Percentiles rank a stretch among this genome's conserved stretches.
Evolutionary conservation across 495 filamentous ascomycete species (phyloP).

Genomic region (Penicillium malachiteum): DNA sequence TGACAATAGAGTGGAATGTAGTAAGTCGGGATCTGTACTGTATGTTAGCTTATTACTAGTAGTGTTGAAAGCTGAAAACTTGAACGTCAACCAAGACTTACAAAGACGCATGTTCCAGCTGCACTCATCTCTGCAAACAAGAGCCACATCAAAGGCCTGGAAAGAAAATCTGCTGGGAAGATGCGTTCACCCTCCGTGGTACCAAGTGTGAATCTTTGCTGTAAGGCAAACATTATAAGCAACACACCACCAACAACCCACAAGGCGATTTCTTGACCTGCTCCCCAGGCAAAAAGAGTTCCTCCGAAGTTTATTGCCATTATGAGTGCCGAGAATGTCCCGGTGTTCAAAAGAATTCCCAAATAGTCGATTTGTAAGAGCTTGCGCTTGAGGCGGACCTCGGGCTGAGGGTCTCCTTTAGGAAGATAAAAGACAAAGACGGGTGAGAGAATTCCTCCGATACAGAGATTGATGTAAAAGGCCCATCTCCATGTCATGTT

Average conservation of each 20-base stretch:
- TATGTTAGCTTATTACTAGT: background rate
- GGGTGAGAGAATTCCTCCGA: conserved; percentile 53
- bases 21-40: conserved; percentile 27
- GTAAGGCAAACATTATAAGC: conserved; percentile 45
- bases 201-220: conserved; percentile 52
- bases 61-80: background rate
- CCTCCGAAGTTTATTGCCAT: conserved; percentile 60
- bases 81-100: conserved; percentile 1
- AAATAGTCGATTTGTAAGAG: conserved; percentile 37
- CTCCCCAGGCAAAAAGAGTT: conserved; percentile 51
- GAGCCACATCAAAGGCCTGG: conserved; percentile 27
- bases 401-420: conserved; percentile 41
- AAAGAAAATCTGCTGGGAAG: conserved; percentile 51
- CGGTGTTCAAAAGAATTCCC: conserved; percentile 36
- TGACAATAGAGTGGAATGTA: conserved; percentile 58
- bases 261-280: conserved; percentile 51
- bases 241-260: conserved; percentile 54
- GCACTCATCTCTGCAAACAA: conserved; percentile 27
- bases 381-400: conserved; percentile 32
- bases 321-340: conserved; percentile 39
- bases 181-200: conserved; percentile 48
- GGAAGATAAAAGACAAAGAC: conserved; percentile 59
- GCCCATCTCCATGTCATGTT: conserved; percentile 59
- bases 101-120: conserved; percentile 17
- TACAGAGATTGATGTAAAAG: conserved; percentile 70